Conservation (phyloP, 176 grass and related monocot species). For the Carex cristatella region DNA sequence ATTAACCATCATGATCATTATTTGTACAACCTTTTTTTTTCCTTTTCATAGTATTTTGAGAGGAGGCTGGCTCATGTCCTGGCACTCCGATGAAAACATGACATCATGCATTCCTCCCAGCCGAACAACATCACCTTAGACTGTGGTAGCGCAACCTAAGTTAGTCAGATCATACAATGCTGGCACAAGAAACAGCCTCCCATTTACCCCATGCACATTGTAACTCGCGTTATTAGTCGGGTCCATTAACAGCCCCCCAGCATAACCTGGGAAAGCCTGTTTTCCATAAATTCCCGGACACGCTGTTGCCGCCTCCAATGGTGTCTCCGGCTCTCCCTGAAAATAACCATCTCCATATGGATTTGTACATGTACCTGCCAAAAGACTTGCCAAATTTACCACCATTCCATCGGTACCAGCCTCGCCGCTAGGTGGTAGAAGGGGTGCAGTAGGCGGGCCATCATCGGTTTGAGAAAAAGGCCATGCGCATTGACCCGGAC, state of each 20-base stretch:
- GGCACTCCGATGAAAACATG: conserved; percentile 9
- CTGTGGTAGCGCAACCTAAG: conserved; percentile 10
- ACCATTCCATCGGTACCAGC: conserved; percentile 61
- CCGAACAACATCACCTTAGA: neutral
- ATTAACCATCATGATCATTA: neutral
- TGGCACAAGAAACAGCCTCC: conserved; percentile 55
- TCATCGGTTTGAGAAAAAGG: conserved; percentile 49
- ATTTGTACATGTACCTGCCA: conserved; percentile 61
- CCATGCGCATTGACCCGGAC: conserved; percentile 54
- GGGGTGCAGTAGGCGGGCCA: conserved; percentile 11
- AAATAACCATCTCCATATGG: conserved; percentile 61
- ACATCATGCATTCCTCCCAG: neutral
- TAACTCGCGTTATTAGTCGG: conserved; percentile 28
- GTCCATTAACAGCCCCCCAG: conserved; percentile 23
- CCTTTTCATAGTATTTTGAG: neutral
- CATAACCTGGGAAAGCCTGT: conserved; percentile 26
- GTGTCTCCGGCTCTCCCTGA: conserved; percentile 43
- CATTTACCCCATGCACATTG: conserved; percentile 22
- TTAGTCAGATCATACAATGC: conserved; percentile 27
- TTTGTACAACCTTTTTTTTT: neutral
- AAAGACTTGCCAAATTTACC: conserved; percentile 67
- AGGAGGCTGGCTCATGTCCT: conserved; percentile 21
- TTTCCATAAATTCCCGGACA: conserved; percentile 27
- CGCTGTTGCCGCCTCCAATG: conserved; percentile 53
- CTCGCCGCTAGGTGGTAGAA: conserved; percentile 63